Conservation (phyloP, 257 asterid species). For the Cordia subcordata region DNA sequence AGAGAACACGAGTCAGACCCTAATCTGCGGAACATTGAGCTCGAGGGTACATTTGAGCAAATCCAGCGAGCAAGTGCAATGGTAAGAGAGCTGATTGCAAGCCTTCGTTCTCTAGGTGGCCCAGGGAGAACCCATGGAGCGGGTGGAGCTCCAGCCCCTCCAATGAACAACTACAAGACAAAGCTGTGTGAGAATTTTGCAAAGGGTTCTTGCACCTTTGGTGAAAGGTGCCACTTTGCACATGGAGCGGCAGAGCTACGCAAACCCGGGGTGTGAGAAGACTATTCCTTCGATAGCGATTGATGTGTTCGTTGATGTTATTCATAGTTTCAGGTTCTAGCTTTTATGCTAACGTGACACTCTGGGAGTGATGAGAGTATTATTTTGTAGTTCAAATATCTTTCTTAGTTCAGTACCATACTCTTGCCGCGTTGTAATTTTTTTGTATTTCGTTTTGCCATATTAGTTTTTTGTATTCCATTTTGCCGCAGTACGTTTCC, state of each 20-base stretch:
- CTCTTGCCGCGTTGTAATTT: no score
- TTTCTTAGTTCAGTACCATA: no score
- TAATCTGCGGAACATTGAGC: constrained; percentile 74
- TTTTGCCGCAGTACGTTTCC: no score
- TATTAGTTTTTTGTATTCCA: no score
- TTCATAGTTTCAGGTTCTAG: neutral
- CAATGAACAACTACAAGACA: constrained; percentile 61
- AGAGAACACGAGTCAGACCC: constrained; percentile 75
- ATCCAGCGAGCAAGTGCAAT: constrained; percentile 64
- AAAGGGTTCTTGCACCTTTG: constrained; percentile 88
- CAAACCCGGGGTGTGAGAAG: constrained; percentile 36
- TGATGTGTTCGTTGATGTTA: neutral
- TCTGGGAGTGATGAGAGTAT: neutral
- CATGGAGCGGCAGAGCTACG: constrained; percentile 85
- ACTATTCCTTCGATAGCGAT: neutral
- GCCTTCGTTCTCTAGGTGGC: constrained; percentile 39
- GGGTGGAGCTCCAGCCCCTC: constrained; percentile 41
- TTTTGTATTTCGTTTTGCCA: no score
- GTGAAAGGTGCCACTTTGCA: constrained; percentile 90
- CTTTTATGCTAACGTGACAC: neutral
- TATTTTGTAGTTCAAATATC: neutral
- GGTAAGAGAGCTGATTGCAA: constrained; percentile 71
- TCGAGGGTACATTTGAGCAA: constrained; percentile 83
- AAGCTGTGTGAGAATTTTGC: constrained; percentile 75
- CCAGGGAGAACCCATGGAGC: constrained; percentile 28